Base-by-base conservation (phyloP, 169 alveolate species). In the Eimeria zaria region DNA sequence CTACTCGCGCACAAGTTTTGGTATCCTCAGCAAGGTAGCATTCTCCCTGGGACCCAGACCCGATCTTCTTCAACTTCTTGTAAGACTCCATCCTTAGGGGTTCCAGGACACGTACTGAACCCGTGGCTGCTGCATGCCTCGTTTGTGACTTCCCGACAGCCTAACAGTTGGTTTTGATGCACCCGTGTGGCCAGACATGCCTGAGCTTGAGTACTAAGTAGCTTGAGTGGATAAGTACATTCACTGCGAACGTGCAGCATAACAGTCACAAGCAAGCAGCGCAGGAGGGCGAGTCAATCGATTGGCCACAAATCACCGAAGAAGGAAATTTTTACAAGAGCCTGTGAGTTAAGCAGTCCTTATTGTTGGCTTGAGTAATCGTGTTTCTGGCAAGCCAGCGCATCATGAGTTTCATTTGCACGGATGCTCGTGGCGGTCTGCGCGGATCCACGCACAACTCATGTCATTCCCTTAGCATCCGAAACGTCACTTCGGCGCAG, bases 1-100 rank as follows among this genome's bases (percentile, higher is more conserved):
- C 14, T 58, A 46, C 11, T n/a, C 20, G 76, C 95, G 41, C 58
- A 89, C 95, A 53, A 7, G 88, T 69, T 46, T 46, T 89, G 27
- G 41, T 89, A 60, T 89, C 88, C 73, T 78, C 88, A 18, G 80
- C 95, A 53, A 89, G 76, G 22, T 89, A 69, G 30, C 95, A 89
- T 39, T 71, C 67, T 18, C 95, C 95, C 53, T 89, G 95, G 22
- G 95, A 55, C 16, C 95, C 95, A 22, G 95, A 80, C 2, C 95
- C 95, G 18, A 89, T 27, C 33, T 78, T 60, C 87, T 71, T 89
- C 55, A 89, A n/a, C 51, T 39, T 55, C 55, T 69, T 51, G 58
- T 89, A 89, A 9, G 58, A 22, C 67, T 89, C 87, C 95, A 89
- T 89, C 69, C 8, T 69, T 9, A 3, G 11, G n/a, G 58, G 36